Percentiles rank a stretch among this genome's conserved stretches.
Evolutionary conservation across 495 filamentous ascomycete species (phyloP).

Genomic region (Talaromyces borbonicus): DNA sequence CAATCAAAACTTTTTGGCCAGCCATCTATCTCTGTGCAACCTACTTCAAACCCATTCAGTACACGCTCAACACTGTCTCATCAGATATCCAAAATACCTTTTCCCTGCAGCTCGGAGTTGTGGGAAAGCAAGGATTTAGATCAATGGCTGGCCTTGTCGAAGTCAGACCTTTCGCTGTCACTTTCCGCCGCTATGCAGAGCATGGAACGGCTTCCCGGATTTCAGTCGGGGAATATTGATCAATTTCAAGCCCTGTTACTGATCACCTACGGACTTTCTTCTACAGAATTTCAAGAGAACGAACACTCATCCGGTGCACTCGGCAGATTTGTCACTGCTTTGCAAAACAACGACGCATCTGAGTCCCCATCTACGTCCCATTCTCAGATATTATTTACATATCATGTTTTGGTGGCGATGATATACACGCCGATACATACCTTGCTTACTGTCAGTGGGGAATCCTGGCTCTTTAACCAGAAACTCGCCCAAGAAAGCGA

Average conservation of each 20-base stretch:
- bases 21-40: constrained; percentile 6
- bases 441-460: constrained; percentile 12
- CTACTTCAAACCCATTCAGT: constrained; percentile 3
- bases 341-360: background rate
- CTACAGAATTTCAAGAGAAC: background rate
- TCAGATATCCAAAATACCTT: constrained; percentile 10
- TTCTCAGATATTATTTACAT: constrained; percentile 6
- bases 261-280: constrained; percentile 6
- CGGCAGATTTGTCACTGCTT: background rate
- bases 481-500: constrained; percentile 11
- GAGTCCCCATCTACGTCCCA: background rate
- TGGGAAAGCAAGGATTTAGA: constrained; percentile 11
- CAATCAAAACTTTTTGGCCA: constrained; percentile 12
- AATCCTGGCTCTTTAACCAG: constrained; percentile 18
- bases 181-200: constrained; percentile 5
- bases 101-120: constrained; percentile 10
- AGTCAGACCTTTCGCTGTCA: background rate
- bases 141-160: constrained; percentile 10
- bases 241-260: constrained; percentile 10
- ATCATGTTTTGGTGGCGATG: constrained; percentile 10
- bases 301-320: background rate
- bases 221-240: constrained; percentile 6
- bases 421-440: constrained; percentile 10
- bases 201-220: background rate
- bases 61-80: background rate